phyloP scores from a whole-genome alignment of 768 basidiomycete species.

The Auricularia cornea region DNA sequence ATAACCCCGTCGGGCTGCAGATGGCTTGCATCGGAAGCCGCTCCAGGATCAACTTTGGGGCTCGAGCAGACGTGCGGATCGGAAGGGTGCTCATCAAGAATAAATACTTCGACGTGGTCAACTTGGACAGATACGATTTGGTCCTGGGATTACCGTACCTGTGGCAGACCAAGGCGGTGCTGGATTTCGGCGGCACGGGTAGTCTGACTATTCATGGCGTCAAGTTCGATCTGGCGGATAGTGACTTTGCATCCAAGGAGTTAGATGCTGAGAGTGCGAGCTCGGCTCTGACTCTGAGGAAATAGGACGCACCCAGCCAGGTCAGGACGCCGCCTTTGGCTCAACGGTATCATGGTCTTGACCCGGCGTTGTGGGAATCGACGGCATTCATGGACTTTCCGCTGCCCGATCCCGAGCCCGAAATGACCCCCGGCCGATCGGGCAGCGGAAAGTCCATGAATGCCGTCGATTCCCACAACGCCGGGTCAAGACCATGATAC shows the following conservation, averaged over 20 bases:
- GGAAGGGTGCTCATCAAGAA: neutral
- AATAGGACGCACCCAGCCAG: neutral
- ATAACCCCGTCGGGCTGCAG: slow-evolving; percentile 18
- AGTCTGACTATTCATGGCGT: neutral
- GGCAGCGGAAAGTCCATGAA: neutral
- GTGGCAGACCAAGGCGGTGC: neutral
- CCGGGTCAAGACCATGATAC: neutral
- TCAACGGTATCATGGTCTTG: neutral
- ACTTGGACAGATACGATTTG: neutral
- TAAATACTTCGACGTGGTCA: neutral
- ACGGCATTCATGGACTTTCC: neutral
- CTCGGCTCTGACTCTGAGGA: neutral
- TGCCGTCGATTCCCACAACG: neutral
- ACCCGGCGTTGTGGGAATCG: neutral
- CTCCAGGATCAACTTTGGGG: slow-evolving; percentile 23
- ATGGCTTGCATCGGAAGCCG: slow-evolving; percentile 26
- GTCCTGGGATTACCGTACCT: neutral
- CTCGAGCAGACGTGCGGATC: slow-evolving; percentile 9
- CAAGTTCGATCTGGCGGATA: neutral
- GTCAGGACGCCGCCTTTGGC: neutral
- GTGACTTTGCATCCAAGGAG: neutral
- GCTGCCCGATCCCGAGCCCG: neutral
- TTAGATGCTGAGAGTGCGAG: neutral
- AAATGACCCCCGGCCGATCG: neutral
- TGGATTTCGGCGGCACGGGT: neutral